These are phyloP conservation scores for Lepraria neglecta DNA, from an alignment of 495 filamentous ascomycete genomes.

Conservation along the genomic window DNA sequence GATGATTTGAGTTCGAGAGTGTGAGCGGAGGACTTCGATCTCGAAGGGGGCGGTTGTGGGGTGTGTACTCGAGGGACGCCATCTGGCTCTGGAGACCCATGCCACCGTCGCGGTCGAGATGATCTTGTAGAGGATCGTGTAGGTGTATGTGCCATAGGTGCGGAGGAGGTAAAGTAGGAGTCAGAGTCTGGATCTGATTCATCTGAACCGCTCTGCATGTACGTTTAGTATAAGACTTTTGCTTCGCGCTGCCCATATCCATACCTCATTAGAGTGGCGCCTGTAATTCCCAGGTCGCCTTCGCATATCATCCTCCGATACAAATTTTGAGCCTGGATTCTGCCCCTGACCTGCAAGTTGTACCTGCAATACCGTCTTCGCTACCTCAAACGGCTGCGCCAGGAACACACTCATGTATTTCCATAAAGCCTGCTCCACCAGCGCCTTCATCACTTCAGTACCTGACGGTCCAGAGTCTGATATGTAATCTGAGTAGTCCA, in stretches of 20 bases:
- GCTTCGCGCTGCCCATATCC: background rate
- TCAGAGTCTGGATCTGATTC: conserved; percentile 74
- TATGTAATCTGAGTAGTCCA: conserved; percentile 85
- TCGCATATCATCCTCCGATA: conserved; percentile 26
- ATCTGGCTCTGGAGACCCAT: conserved; percentile 39
- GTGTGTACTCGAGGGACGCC: conserved; percentile 19
- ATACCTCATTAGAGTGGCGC: conserved; percentile 37
- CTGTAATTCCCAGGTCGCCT: conserved; percentile 35
- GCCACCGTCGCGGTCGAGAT: conserved; percentile 32
- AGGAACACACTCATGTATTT: conserved; percentile 79
- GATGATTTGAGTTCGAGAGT: conserved; percentile 61
- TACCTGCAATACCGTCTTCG: conserved; percentile 86
- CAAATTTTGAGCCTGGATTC: conserved; percentile 23
- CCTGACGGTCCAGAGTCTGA: conserved; percentile 68
- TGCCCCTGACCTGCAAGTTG: conserved; percentile 38
- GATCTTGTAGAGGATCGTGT: conserved; percentile 55
- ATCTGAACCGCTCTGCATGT: conserved; percentile 36
- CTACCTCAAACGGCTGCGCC: conserved; percentile 94
- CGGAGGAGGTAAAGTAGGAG: conserved; percentile 74
- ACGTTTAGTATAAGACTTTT: conserved; percentile 7
- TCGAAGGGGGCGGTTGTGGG: conserved; percentile 33
- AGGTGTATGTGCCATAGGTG: conserved; percentile 46
- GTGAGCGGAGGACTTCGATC: conserved; percentile 43
- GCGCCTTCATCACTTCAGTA: conserved; percentile 60
- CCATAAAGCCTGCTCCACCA: conserved; percentile 74